Conservation (phyloP, 2,329 filamentous ascomycete species). For the Monilinia laxa region DNA sequence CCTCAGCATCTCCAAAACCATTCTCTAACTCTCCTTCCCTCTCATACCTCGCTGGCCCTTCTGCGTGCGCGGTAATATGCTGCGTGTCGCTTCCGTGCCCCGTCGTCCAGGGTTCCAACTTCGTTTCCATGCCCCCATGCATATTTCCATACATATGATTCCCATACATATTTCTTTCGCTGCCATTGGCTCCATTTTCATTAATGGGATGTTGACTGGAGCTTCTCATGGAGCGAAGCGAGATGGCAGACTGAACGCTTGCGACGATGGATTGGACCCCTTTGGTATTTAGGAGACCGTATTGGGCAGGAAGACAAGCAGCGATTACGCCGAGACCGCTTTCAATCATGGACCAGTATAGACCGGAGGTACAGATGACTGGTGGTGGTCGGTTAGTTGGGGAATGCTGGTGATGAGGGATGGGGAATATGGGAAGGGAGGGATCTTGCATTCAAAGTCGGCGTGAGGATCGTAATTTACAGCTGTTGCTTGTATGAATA, state of each 20-base stretch:
- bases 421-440: too few relatives aligned
- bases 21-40: not conserved
- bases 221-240: not conserved
- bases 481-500: conserved; percentile 18
- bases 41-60: conserved; percentile 9
- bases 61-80: conserved; percentile 9
- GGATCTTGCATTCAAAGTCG: conserved; percentile 14
- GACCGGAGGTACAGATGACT: conserved; percentile 12
- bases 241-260: conserved; percentile 10
- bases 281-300: conserved; percentile 5
- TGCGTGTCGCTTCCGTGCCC: not conserved
- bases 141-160: not conserved
- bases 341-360: conserved; percentile 22
- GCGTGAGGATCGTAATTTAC: conserved; percentile 18
- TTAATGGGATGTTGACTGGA: not conserved
- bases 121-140: not conserved
- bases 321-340: conserved; percentile 16
- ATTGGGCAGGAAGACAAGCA: conserved; percentile 21
- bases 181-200: not conserved
- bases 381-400: not conserved
- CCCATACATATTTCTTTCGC: not conserved
- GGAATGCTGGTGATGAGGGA: too few relatives aligned
- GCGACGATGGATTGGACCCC: conserved; percentile 15
- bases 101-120: not conserved
- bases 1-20: not conserved